Conservation (phyloP, 768 basidiomycete species). For the Russula griseocarnosa region DNA sequence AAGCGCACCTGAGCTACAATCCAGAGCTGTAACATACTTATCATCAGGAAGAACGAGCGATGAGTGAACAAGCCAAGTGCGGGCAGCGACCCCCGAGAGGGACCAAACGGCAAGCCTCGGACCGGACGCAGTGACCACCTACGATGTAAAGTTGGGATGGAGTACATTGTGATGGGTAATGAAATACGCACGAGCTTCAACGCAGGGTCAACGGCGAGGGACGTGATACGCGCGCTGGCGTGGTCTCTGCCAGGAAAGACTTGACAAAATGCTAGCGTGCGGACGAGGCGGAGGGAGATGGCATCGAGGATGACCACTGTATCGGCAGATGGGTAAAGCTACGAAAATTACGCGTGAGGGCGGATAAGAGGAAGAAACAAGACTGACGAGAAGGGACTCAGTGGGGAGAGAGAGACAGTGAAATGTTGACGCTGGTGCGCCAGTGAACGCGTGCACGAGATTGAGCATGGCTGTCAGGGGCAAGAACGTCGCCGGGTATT, state of each 20-base stretch:
- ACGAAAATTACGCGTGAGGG: constrained; percentile 19
- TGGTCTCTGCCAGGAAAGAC: constrained; percentile 63
- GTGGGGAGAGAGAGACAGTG: constrained; percentile 55
- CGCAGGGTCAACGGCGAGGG: constrained; percentile 66
- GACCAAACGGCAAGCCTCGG: constrained; percentile 73
- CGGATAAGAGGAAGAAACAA: background rate
- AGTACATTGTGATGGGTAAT: background rate
- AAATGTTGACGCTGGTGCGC: constrained; percentile 52
- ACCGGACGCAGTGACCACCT: constrained; percentile 74
- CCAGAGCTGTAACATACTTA: constrained; percentile 55
- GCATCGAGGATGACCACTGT: constrained; percentile 70
- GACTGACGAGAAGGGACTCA: constrained; percentile 57
- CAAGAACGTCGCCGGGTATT: too few species aligned
- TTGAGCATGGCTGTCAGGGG: constrained; percentile 40
- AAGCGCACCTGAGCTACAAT: constrained; percentile 66
- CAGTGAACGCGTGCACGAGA: constrained; percentile 44
- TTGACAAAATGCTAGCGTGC: constrained; percentile 75
- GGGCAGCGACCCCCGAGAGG: constrained; percentile 59
- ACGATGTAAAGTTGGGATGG: constrained; percentile 7
- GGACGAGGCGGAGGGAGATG: constrained; percentile 56
- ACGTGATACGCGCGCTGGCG: constrained; percentile 47
- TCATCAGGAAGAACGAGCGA: constrained; percentile 61
- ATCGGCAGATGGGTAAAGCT: constrained; percentile 74
- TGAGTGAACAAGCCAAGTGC: constrained; percentile 78
- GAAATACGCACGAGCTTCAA: constrained; percentile 69